Conservation (phyloP, 2,329 filamentous ascomycete species). For the Sordariomycetes sp. region DNA sequence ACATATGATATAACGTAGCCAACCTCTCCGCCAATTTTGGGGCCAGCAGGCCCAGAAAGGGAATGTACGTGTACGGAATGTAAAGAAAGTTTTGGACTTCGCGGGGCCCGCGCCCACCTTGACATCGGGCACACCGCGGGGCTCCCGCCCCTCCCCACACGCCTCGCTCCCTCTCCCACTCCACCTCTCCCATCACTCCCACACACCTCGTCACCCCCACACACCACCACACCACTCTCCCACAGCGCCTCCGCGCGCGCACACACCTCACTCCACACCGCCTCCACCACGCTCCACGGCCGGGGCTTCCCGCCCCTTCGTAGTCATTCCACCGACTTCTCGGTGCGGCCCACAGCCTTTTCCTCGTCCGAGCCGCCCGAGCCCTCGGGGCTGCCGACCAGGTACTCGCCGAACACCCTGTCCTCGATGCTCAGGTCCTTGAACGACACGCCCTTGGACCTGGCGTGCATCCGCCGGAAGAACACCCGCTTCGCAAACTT, state of each 20-base stretch:
- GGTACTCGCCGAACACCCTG: constrained; percentile 26
- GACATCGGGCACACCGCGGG: not conserved
- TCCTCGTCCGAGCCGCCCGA: not conserved
- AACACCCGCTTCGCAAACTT: constrained; percentile 45
- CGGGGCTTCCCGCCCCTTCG: constrained; percentile 10
- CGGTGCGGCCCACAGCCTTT: not conserved
- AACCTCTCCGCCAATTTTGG: no score
- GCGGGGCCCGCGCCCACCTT: no score
- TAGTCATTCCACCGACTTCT: constrained; percentile 10
- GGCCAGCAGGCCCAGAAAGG: no score
- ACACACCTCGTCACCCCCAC: not conserved
- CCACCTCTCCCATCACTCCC: not conserved
- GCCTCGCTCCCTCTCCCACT: not conserved
- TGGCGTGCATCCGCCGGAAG: constrained; percentile 17
- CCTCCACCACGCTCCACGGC: not conserved
- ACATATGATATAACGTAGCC: no score
- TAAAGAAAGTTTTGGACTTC: no score
- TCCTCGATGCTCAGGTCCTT: constrained; percentile 27
- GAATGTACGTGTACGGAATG: no score
- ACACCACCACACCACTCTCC: not conserved
- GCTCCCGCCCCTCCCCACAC: not conserved
- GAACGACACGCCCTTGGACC: constrained; percentile 16
- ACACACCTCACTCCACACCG: not conserved
- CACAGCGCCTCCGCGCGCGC: not conserved
- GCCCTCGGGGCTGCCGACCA: constrained; percentile 9